A percentile compares a stretch with the other conserved stretches of the same genome.
These are phyloP conservation scores for Phyllostachys edulis DNA, from an alignment of 176 grass and related monocot species.

Conservation along the genomic window DNA sequence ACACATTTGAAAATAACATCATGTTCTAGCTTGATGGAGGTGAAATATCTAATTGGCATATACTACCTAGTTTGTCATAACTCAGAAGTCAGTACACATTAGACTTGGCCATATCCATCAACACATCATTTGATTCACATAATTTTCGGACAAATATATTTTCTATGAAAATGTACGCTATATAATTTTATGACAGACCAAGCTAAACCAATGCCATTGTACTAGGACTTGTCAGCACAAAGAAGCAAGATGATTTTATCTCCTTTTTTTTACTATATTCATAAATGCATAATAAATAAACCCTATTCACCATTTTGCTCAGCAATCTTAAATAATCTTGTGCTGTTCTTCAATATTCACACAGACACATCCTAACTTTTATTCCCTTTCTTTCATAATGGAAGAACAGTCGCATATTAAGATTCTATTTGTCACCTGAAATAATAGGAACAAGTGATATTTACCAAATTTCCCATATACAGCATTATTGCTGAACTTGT, in stretches of 20 bases:
- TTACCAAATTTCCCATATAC: not conserved
- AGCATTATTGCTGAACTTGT: not conserved
- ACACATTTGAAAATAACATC: not conserved
- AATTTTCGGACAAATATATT: not conserved
- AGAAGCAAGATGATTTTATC: constrained; percentile 1
- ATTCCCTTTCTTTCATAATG: not conserved
- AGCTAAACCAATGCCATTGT: not conserved
- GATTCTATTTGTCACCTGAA: not conserved
- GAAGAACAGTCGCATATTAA: not conserved
- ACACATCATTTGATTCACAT: not conserved
- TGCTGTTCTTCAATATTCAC: not conserved
- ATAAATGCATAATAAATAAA: constrained; percentile 6
- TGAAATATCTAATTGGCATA: not conserved
- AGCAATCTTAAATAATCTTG: not conserved
- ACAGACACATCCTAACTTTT: not conserved
- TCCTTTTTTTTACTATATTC: not conserved
- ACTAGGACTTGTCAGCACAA: not conserved
- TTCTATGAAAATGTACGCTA: not conserved
- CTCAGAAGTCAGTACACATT: not conserved
- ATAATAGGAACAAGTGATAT: not conserved
- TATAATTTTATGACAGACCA: not conserved
- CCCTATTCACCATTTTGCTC: not conserved
- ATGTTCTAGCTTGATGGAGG: not conserved
- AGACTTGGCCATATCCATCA: not conserved
- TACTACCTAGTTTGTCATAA: not conserved